phyloP scores from a whole-genome alignment of 495 filamentous ascomycete genomes.

The Aspergillus taichungensis region DNA sequence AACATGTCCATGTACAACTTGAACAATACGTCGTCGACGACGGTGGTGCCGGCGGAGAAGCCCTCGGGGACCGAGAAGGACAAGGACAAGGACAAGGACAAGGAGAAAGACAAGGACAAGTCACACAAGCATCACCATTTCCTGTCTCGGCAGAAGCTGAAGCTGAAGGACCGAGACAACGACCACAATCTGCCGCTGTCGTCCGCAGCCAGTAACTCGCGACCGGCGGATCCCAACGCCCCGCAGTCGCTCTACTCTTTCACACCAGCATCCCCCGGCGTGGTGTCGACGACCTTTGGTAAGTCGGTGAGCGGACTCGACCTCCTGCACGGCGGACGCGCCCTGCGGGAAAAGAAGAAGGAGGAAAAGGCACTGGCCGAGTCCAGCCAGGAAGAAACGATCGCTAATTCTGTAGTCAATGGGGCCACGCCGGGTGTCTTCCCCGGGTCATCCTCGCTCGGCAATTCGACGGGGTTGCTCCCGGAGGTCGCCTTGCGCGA shows the following conservation, averaged over 20 bases:
- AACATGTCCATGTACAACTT: conserved; percentile 70
- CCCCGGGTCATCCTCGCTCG: conserved; percentile 31
- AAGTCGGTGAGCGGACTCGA: conserved; percentile 79
- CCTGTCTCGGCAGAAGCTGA: conserved; percentile 84
- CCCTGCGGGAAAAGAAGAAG: conserved; percentile 81
- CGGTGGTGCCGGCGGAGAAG: conserved; percentile 48
- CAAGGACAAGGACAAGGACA: conserved; percentile 33
- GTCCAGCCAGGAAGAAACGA: conserved; percentile 36
- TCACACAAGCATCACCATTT: conserved; percentile 52
- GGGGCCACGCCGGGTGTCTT: conserved; percentile 20
- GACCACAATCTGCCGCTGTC: conserved; percentile 66
- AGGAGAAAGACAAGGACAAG: conserved; percentile 54
- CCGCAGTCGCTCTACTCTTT: conserved; percentile 80
- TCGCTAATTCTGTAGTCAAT: conserved; percentile 22
- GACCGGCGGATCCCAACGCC: conserved; percentile 72
- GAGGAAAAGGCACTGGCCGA: conserved; percentile 60
- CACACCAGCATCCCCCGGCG: conserved; percentile 62
- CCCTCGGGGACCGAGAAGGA: conserved; percentile 17
- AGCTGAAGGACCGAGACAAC: conserved; percentile 73
- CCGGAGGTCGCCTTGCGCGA: conserved; percentile 38
- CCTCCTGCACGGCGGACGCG: conserved; percentile 74
- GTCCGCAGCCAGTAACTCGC: conserved; percentile 84
- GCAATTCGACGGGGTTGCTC: conserved; percentile 21
- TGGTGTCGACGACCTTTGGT: conserved; percentile 57
- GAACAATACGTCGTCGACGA: conserved; percentile 76